Evolutionary conservation across 1,284 basidiomycete genomes (phyloP), one percentile per base, ranked within the genome.

Genomic region (Mycosarcoma mackinlayi): DNA sequence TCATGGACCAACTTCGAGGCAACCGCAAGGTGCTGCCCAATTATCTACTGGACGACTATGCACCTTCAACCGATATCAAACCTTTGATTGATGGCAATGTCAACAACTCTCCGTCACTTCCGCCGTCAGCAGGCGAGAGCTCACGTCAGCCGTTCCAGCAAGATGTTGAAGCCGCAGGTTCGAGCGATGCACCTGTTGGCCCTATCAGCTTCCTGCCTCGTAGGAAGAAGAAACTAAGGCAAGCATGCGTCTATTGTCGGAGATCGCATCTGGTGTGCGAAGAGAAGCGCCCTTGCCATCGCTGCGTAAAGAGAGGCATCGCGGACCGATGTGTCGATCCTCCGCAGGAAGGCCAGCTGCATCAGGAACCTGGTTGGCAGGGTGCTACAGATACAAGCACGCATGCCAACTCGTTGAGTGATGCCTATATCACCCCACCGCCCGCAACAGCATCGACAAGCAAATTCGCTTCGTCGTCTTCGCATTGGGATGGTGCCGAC

Each of bases 251-350:
- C 34, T 71, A 71, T 42, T 71, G 67, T 23, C 56, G 67, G 13
- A 48, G 67, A 4, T 65, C 62, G 21, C 67, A 71, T 34, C 50
- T 71, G 30, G 67, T 71, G 4, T 71, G 67, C 50, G 67, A 71
- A 44, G 67, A 71, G 38, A 65, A 64, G 52, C 41, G 67, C 13
- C 67, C 67, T 2, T 71, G 67, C 42, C 56, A 55, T 35, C 53
- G 60, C n/a, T 63, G 67, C 21, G 62, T 71, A 28, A 71, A 71
- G 40, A 48, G 67, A n/a, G 67, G 67, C 3, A 71, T 71, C 24
- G 67, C 67, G 16, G 67, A 65, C 51, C 51, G 67, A 13, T 71
- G 67, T 23, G 42, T 63, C 5, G 67, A 71, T 56, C 57, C 62
- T 9, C 53, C 52, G 8, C 48, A 56, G 19, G 61, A 64, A 8